Percentiles rank a stretch among this genome's conserved stretches.
Conservation (phyloP, 169 alveolate species). For the Miamiensis avidus region DNA sequence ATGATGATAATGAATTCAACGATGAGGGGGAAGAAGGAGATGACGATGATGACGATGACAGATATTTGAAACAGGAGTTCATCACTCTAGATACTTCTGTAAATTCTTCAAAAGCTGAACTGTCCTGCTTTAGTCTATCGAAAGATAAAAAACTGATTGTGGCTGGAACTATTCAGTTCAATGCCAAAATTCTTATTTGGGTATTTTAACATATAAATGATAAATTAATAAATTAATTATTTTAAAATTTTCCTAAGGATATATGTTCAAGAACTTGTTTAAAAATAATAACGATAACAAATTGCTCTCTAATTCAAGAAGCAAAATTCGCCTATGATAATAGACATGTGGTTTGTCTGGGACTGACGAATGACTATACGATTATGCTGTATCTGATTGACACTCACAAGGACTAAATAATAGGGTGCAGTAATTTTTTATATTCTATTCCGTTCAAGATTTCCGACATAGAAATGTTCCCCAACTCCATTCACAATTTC, state of each 20-base stretch:
- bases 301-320: conserved; percentile 55
- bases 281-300: conserved; percentile 58
- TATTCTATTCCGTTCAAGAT: conserved; percentile 80
- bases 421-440: conserved; percentile 56
- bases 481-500: conserved; percentile 68
- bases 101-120: conserved; percentile 68
- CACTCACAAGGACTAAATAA: conserved; percentile 50
- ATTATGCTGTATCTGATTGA: conserved; percentile 62
- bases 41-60: neutral
- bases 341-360: conserved; percentile 64
- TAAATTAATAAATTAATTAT: too few species aligned
- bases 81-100: conserved; percentile 32
- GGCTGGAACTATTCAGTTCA: conserved; percentile 69
- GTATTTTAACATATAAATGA: neutral
- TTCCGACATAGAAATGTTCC: conserved; percentile 78
- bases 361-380: conserved; percentile 66
- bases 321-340: conserved; percentile 76
- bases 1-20: conserved; percentile 38
- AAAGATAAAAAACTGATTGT: conserved; percentile 70
- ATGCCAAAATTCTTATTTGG: conserved; percentile 78
- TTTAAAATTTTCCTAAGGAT: conserved; percentile 32
- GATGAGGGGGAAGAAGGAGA: conserved; percentile 8
- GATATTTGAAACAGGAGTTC: conserved; percentile 26
- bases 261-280: conserved; percentile 68
- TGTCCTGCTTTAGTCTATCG: conserved; percentile 71